phyloP scores from a whole-genome alignment of 31 red algal species.

The Odonthalia washingtoniensis region DNA sequence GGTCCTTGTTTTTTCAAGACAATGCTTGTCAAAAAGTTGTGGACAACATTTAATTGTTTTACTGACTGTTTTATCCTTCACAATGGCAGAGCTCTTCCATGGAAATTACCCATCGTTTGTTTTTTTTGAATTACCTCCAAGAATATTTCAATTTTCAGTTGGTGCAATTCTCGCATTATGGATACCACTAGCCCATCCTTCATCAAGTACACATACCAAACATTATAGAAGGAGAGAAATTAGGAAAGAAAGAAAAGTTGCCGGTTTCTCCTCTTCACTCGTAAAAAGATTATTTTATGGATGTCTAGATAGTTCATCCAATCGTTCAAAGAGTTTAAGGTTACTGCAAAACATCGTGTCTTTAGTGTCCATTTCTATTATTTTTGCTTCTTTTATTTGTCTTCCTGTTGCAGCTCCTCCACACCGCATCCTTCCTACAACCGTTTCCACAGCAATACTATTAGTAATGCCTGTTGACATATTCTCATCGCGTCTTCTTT shows the following conservation, averaged over 20 bases:
- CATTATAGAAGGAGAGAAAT: too few relatives aligned
- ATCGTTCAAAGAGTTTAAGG: neutral
- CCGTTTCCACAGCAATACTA: neutral
- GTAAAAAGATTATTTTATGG: neutral
- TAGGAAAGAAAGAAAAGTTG: neutral
- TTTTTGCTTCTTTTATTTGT: neutral
- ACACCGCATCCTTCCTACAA: neutral
- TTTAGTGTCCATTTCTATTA: neutral
- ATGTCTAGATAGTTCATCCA: neutral
- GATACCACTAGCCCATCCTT: too few relatives aligned
- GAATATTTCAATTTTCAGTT: conserved; percentile 51
- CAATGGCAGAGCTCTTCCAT: neutral
- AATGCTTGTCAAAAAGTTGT: neutral
- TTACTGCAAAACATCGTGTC: neutral
- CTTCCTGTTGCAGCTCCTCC: conserved; percentile 4
- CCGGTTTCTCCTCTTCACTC: neutral
- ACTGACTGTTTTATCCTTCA: neutral
- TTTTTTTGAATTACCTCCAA: conserved; percentile 41
- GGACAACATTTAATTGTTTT: neutral
- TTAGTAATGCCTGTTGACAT: neutral
- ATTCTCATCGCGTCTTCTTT: neutral
- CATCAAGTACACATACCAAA: neutral
- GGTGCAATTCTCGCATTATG: conserved; percentile 31
- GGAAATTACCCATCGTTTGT: conserved; percentile 3
- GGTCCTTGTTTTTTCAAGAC: neutral